Conservation (phyloP, 345 rosid species). For the Murraya paniculata region DNA sequence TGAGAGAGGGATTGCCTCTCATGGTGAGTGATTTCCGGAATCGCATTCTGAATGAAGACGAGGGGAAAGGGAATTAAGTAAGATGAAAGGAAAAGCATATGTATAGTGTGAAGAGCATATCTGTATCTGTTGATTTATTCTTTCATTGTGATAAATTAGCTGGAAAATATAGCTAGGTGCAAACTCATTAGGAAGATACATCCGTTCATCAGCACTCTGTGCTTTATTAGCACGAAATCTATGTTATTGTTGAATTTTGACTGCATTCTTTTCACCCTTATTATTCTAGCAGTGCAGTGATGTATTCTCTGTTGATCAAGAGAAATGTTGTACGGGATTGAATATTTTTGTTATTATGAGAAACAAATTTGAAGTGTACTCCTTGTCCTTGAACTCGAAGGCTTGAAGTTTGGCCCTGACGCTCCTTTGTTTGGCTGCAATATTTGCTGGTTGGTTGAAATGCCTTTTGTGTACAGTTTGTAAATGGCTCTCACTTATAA, state of each 20-base stretch:
- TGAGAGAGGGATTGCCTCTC: slow-evolving; percentile 83
- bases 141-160: slow-evolving; percentile 2
- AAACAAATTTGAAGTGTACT: not conserved
- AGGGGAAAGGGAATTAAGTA: slow-evolving; percentile 56
- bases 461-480: not conserved
- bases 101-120: slow-evolving; percentile 41
- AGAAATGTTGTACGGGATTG: not conserved
- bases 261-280: not conserved
- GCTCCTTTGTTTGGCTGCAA: not conserved
- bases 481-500: not conserved
- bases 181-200: slow-evolving; percentile 13
- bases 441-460: not conserved
- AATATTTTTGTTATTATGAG: not conserved
- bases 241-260: slow-evolving; percentile 7
- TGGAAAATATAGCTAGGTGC: slow-evolving; percentile 18
- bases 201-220: not conserved
- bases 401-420: not conserved
- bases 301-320: not conserved
- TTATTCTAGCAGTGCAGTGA: not conserved
- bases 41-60: slow-evolving; percentile 82
- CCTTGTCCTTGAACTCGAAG: too few relatives aligned
- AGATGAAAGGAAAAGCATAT: slow-evolving; percentile 8
- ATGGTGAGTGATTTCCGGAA: slow-evolving; percentile 92
- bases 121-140: slow-evolving; percentile 29
- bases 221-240: slow-evolving; percentile 10